Conservation (phyloP, 106 monocot species). For the Phalaenopsis aphrodite region DNA sequence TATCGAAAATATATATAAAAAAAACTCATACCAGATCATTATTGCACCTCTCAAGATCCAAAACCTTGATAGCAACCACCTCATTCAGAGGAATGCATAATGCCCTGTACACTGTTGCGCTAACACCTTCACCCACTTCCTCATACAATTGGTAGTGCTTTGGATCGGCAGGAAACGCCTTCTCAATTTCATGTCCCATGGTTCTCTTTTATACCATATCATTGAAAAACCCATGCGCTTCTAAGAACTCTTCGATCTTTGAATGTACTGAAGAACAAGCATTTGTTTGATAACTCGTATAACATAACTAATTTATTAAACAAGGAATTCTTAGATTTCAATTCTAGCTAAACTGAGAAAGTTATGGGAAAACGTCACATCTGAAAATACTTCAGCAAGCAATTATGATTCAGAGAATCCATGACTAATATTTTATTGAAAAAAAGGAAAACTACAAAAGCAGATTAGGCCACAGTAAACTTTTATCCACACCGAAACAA, state of each 20-base stretch:
- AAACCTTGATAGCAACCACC: constrained; percentile 86
- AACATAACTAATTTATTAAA: not conserved
- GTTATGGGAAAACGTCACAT: not conserved
- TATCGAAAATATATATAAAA: not conserved
- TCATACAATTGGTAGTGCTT: constrained; percentile 82
- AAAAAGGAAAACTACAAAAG: not conserved
- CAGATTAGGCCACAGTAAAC: not conserved
- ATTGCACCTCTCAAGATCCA: constrained; percentile 94
- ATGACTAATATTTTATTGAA: not conserved
- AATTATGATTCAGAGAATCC: not conserved
- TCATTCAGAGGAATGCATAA: constrained; percentile 77
- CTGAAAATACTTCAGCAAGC: not conserved
- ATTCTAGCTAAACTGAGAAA: not conserved
- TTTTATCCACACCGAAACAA: not conserved
- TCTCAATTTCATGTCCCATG: constrained; percentile 47
- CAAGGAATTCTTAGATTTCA: not conserved
- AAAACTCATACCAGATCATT: constrained; percentile 65
- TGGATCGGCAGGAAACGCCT: constrained; percentile 54
- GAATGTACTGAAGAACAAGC: not conserved
- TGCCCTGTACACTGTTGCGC: constrained; percentile 83
- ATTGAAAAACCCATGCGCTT: constrained; percentile 17
- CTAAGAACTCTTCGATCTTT: not conserved
- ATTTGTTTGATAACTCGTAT: not conserved
- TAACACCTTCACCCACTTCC: constrained; percentile 93
- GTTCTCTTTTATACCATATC: constrained; percentile 32